Percentiles rank a stretch among this genome's conserved stretches.
Conservation (phyloP, 163 green algal genomes). For the Prototheca wickerhamii region DNA sequence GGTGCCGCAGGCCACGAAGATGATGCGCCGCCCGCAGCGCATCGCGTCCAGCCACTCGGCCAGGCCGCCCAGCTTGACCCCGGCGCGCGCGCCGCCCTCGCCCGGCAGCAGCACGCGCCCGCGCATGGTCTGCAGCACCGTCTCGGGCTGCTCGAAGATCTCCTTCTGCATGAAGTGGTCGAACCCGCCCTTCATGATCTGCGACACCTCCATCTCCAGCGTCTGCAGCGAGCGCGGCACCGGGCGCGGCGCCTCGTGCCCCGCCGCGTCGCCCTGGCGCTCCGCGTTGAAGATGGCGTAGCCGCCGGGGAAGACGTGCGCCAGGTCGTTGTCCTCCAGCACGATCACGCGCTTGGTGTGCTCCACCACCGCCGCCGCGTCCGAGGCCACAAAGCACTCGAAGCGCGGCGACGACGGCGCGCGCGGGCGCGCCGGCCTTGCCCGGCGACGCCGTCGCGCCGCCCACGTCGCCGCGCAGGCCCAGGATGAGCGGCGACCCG, state of each 20-base stretch:
- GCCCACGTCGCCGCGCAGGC: slow-evolving; percentile 41
- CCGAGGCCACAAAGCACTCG: slow-evolving; percentile 87
- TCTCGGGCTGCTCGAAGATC: slow-evolving; percentile 90
- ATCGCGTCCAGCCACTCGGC: slow-evolving; percentile 69
- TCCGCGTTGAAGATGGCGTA: slow-evolving; percentile 77
- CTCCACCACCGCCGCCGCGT: slow-evolving; percentile 91
- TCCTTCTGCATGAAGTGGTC: slow-evolving; percentile 98
- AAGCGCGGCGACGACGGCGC: slow-evolving; percentile 16
- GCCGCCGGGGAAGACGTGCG: slow-evolving; percentile 66
- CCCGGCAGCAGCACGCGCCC: slow-evolving; percentile 59
- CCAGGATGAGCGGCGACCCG: slow-evolving; percentile 86
- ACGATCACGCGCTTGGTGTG: slow-evolving; percentile 94
- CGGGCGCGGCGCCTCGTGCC: slow-evolving; percentile 1
- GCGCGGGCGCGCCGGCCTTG: not conserved
- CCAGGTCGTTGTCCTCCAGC: slow-evolving; percentile 91
- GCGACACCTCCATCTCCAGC: slow-evolving; percentile 84
- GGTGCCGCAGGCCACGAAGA: slow-evolving; percentile 93
- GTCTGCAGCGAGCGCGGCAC: slow-evolving; percentile 78
- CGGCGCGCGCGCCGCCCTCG: slow-evolving; percentile 30
- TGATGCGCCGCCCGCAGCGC: slow-evolving; percentile 59
- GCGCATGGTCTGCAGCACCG: slow-evolving; percentile 72
- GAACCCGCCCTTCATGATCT: slow-evolving; percentile 91
- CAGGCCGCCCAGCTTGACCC: slow-evolving; percentile 87
- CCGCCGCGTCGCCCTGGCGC: slow-evolving; percentile 35
- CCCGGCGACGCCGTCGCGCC: not conserved